These are phyloP conservation scores for Nannochloris sp. DNA, from an alignment of 139 green algal species.

Conservation along the genomic window DNA sequence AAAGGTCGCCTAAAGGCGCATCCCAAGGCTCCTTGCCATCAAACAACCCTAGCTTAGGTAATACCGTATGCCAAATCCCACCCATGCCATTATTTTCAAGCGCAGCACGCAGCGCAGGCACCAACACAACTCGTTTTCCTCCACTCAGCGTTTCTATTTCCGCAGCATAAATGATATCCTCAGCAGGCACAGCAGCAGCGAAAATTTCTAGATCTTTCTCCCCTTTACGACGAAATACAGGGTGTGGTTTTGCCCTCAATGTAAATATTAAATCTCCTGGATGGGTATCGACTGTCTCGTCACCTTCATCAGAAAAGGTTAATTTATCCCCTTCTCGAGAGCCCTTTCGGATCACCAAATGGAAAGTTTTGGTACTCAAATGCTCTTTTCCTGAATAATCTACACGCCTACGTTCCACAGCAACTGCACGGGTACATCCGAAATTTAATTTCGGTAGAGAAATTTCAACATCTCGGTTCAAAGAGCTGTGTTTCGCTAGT, in stretches of 20 bases:
- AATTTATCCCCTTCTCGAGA: slow-evolving; percentile 20
- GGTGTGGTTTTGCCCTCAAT: slow-evolving; percentile 24
- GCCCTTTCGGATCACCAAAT: slow-evolving; percentile 23
- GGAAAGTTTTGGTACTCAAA: slow-evolving; percentile 8
- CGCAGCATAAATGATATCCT: background rate
- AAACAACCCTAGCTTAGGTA: slow-evolving; percentile 19
- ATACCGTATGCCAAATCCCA: slow-evolving; percentile 8
- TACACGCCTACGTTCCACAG: slow-evolving; percentile 15
- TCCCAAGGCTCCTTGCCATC: slow-evolving; percentile 25
- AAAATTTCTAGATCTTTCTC: slow-evolving; percentile 26
- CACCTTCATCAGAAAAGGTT: slow-evolving; percentile 27
- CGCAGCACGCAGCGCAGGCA: background rate
- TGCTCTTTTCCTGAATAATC: slow-evolving; percentile 4
- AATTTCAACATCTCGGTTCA: slow-evolving; percentile 20
- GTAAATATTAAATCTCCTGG: slow-evolving; percentile 23
- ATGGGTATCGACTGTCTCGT: slow-evolving; percentile 28
- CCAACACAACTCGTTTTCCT: background rate
- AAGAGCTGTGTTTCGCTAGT: slow-evolving; percentile 17
- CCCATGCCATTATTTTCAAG: slow-evolving; percentile 9
- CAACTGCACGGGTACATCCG: slow-evolving; percentile 18
- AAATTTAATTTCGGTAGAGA: slow-evolving; percentile 22
- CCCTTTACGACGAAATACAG: slow-evolving; percentile 6
- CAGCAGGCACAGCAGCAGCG: background rate
- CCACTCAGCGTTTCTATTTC: background rate
- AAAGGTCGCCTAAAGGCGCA: slow-evolving; percentile 9